Evolutionary conservation across 1,284 basidiomycete species (phyloP).

Genomic region (Porodaedalea pini): DNA sequence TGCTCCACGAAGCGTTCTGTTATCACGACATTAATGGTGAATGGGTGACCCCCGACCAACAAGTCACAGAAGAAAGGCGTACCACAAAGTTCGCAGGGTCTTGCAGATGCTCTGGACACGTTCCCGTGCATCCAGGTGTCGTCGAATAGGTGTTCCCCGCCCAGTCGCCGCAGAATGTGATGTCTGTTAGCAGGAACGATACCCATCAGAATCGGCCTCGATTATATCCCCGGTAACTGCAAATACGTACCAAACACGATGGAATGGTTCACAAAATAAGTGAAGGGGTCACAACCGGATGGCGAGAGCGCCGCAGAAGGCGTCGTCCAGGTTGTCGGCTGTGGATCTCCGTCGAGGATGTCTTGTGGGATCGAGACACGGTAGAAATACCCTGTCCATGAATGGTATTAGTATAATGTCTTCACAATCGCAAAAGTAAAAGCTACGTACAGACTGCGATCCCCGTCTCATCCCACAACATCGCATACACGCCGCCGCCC

Average conservation of each 20-base stretch:
- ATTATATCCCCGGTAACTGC: neutral
- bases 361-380: conserved; percentile 67
- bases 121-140: conserved; percentile 64
- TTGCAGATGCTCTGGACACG: conserved; percentile 59
- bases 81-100: conserved; percentile 55
- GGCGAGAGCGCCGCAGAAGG: conserved; percentile 61
- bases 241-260: conserved; percentile 52
- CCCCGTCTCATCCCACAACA: conserved; percentile 73
- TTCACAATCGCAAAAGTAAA: conserved; percentile 1
- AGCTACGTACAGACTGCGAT: conserved; percentile 62
- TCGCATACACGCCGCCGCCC: conserved; percentile 75
- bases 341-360: conserved; percentile 50
- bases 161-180: conserved; percentile 84
- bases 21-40: neutral
- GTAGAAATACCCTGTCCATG: conserved; percentile 62
- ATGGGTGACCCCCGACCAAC: neutral
- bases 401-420: conserved; percentile 4
- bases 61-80: conserved; percentile 11
- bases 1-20: conserved; percentile 28
- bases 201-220: neutral
- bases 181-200: conserved; percentile 43
- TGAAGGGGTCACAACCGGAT: conserved; percentile 52
- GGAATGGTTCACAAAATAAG: conserved; percentile 59
- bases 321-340: conserved; percentile 57
- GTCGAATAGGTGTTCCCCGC: conserved; percentile 74